Percentiles rank a stretch among this genome's conserved stretches.
Conservation (phyloP, 371 early-diverging fungal genomes). For the Coemansia sp. region DNA sequence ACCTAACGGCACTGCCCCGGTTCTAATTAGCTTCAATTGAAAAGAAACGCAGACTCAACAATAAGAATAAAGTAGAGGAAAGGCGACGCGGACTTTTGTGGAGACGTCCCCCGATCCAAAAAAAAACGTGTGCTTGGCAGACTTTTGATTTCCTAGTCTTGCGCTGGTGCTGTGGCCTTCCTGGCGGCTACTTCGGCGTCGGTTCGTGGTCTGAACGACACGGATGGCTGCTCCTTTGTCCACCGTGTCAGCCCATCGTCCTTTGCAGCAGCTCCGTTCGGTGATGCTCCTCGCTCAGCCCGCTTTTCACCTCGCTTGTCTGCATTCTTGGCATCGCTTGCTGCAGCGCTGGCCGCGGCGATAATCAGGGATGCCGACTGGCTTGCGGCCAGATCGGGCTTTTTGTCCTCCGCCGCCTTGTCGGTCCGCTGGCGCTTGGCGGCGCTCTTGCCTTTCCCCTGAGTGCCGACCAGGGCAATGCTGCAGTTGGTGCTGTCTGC, state of each 20-base stretch:
- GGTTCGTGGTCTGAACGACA: conserved; percentile 51
- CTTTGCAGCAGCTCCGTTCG: not conserved
- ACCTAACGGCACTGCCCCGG: not conserved
- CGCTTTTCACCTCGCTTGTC: too few relatives aligned
- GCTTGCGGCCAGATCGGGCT: not conserved
- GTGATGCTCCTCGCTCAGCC: not conserved
- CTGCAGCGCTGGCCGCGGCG: conserved; percentile 32
- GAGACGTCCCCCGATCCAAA: too few relatives aligned
- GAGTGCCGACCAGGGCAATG: conserved; percentile 19
- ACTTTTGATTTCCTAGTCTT: too few relatives aligned
- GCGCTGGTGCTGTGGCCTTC: conserved; percentile 11
- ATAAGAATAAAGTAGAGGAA: too few relatives aligned
- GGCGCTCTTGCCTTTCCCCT: conserved; percentile 2
- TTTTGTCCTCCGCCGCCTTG: not conserved
- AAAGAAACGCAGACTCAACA: too few relatives aligned
- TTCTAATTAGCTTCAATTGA: not conserved
- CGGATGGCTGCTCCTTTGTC: conserved; percentile 47
- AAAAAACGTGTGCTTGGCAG: too few relatives aligned
- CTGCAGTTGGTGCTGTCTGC: conserved; percentile 32
- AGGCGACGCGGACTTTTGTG: too few relatives aligned
- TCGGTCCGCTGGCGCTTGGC: conserved; percentile 29
- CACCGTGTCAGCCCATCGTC: conserved; percentile 7
- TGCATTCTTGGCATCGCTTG: conserved; percentile 16
- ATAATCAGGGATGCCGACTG: conserved; percentile 13
- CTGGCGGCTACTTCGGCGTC: conserved; percentile 52